These are phyloP conservation scores for Gymnopilus junonius DNA, from an alignment of 768 basidiomycete species.

Conservation along the genomic window DNA sequence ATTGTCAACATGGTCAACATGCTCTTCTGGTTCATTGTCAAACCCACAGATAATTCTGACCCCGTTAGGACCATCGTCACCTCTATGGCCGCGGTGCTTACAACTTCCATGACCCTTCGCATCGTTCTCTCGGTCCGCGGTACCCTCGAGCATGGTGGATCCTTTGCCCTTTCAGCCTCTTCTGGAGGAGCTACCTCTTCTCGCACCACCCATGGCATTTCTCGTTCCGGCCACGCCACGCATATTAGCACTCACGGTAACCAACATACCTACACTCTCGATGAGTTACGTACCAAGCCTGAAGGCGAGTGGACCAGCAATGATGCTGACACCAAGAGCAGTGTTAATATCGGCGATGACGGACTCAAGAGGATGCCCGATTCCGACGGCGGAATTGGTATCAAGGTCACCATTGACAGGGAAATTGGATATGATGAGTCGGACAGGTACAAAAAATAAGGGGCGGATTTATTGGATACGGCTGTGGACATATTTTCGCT, in stretches of 20 bases:
- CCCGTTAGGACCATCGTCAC: constrained; percentile 84
- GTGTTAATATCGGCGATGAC: constrained; percentile 30
- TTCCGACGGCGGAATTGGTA: constrained; percentile 42
- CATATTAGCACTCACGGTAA: constrained; percentile 41
- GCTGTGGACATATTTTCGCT: background rate
- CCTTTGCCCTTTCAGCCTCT: constrained; percentile 62
- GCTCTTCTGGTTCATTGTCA: constrained; percentile 87
- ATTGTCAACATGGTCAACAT: constrained; percentile 83
- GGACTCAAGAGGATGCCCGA: constrained; percentile 13
- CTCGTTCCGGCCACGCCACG: constrained; percentile 30
- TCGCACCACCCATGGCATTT: constrained; percentile 55
- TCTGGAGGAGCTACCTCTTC: constrained; percentile 45
- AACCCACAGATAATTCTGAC: constrained; percentile 61
- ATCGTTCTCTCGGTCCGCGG: constrained; percentile 85
- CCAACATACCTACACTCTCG: constrained; percentile 55
- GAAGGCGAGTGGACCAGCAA: constrained; percentile 48
- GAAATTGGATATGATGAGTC: constrained; percentile 54
- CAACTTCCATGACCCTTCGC: constrained; percentile 86
- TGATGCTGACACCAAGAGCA: constrained; percentile 45
- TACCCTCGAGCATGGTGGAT: constrained; percentile 71
- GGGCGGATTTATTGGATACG: background rate
- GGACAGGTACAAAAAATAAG: constrained; percentile 22
- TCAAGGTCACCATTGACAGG: constrained; percentile 62
- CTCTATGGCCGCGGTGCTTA: constrained; percentile 83
- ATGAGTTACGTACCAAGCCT: constrained; percentile 53